phyloP scores from a whole-genome alignment of 1,139 yeast species.

The Debaryomyces subglobosus region DNA sequence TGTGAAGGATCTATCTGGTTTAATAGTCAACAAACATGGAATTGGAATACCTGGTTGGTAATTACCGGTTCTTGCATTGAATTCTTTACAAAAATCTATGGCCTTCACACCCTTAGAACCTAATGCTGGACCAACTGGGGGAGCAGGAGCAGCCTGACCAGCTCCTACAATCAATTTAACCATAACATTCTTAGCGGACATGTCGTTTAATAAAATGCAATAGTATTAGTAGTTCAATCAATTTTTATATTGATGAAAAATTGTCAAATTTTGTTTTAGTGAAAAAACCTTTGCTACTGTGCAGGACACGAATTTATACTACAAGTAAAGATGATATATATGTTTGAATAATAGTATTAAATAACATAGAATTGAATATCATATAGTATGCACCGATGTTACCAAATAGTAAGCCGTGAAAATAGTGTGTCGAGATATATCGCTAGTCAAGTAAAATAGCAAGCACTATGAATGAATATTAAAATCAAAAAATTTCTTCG shows the following conservation, averaged over 20 bases:
- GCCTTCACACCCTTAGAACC: slow-evolving; percentile 99
- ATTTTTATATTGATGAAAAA: slow-evolving; percentile 3
- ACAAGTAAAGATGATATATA: neutral
- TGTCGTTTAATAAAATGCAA: slow-evolving; percentile 12
- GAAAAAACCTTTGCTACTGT: neutral
- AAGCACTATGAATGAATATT: neutral
- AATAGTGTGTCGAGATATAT: neutral
- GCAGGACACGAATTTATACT: neutral
- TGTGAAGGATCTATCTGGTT: slow-evolving; percentile 88
- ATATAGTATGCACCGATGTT: neutral
- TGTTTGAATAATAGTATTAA: neutral
- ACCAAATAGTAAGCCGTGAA: neutral
- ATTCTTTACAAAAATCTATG: slow-evolving; percentile 96
- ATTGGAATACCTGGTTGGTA: slow-evolving; percentile 85
- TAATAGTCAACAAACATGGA: slow-evolving; percentile 81
- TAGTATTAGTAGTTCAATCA: neutral
- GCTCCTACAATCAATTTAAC: slow-evolving; percentile 96
- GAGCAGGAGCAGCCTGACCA: slow-evolving; percentile 98
- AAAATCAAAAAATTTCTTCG: slow-evolving; percentile 21
- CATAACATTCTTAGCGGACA: slow-evolving; percentile 52
- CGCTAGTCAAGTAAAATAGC: neutral
- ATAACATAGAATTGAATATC: neutral
- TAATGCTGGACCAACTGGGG: slow-evolving; percentile 98
- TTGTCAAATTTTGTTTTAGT: neutral
- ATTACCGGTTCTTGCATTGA: slow-evolving; percentile 94